Evolutionary conservation across 2,329 filamentous ascomycete species (phyloP), one percentile per base, ranked within the genome.

Genomic region (Phaeosphaeriaceae sp.): DNA sequence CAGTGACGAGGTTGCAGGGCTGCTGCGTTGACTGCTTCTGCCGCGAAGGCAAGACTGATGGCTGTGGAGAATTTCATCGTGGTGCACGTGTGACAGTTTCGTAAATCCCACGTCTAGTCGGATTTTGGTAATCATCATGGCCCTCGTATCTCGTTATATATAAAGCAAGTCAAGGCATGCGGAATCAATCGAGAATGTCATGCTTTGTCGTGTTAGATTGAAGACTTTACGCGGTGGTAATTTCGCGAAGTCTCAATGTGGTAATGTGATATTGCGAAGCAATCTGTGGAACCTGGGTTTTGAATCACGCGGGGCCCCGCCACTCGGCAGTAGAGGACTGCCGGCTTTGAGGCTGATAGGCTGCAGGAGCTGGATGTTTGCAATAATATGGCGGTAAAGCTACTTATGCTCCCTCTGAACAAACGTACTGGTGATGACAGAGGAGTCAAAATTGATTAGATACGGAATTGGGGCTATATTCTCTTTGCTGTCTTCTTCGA

Each of bases 1-100:
- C 57, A 67, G 38, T 70, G 67, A 15, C 64, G 59, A 18, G 64
- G 58, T 48, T 66, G 58, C 11, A 69, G 55, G 26, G 52, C 60
- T 8, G 62, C 64, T 26, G 58, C 55, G 32, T 45, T 63, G 40
- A 58, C 61, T 16, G 54, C 46, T 16, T 54, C 46, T 15, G 60
- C 50, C 18, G 59, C 57, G 15, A 64, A 30, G 4, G 59, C 61
- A 20, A 63, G 33, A 30, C 47, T 36, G 44, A 68, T 48, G 34
- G 61, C 46, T 6, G 55, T 53, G 15, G 52, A 52, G 40, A 70
- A 42, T 54, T 64, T 68, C 67, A 70, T 70, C 29, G 11, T 56
- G 51, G 3, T 35, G 32, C 16, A 28, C 16, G 23, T 16, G n/a
- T 28, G 26, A 26, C 21, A 7, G 15, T 15, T 20, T 33, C 42